Evolutionary conservation across 805 yeast genomes (phyloP).

Genomic region (Teunomyces stri): DNA sequence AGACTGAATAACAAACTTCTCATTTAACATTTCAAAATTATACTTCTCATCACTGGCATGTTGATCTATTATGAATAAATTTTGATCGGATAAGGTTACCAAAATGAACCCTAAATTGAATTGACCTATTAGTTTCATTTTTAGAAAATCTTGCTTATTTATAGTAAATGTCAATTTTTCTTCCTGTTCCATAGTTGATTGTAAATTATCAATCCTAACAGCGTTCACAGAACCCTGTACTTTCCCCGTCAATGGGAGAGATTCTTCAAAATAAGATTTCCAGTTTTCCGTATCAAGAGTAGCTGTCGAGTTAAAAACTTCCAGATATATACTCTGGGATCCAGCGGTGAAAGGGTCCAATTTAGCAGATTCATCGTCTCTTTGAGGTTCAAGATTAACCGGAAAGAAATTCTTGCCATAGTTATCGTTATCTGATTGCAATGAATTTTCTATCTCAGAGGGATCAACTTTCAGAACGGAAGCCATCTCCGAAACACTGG

Average conservation of each 20-base stretch:
- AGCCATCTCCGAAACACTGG: too few relatives aligned
- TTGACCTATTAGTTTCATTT: conserved; percentile 86
- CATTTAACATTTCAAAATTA: conserved; percentile 73
- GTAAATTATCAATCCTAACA: conserved; percentile 38
- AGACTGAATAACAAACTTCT: conserved; percentile 49
- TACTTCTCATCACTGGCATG: conserved; percentile 97
- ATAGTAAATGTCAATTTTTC: conserved; percentile 57
- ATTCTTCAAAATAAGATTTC: not conserved
- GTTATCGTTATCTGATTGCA: conserved; percentile 3
- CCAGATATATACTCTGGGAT: not conserved
- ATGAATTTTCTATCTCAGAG: not conserved
- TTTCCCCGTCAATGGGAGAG: not conserved
- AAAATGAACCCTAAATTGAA: conserved; percentile 94
- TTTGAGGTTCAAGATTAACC: not conserved
- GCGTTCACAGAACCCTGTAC: not conserved
- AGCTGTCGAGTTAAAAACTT: not conserved
- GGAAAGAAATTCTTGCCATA: conserved; percentile 11
- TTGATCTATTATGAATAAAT: conserved; percentile 88
- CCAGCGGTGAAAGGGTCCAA: not conserved
- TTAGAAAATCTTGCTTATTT: conserved; percentile 65
- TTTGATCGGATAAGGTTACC: conserved; percentile 53
- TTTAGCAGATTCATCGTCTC: not conserved
- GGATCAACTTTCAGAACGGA: too few relatives aligned
- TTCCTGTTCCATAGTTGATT: conserved; percentile 53
- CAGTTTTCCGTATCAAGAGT: not conserved